Conservation (phyloP, 2,329 filamentous ascomycete genomes). For the Ceratocystiopsis brevicomis region DNA sequence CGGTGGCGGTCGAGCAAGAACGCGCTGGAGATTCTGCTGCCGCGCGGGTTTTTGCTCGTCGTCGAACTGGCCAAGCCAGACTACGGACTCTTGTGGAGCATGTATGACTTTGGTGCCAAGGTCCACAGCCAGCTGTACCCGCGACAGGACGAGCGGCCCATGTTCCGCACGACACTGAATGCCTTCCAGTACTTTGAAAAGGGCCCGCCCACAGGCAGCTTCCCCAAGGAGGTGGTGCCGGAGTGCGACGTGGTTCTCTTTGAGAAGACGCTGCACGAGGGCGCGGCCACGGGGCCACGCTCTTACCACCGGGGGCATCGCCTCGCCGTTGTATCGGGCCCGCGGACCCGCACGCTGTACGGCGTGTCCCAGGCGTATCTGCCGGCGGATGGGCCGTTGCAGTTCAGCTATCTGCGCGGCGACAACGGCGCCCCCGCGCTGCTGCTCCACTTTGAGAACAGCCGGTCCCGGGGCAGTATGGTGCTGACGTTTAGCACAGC, state of each 20-base stretch:
- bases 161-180: slow-evolving; percentile 50
- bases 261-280: slow-evolving; percentile 48
- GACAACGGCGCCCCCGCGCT: slow-evolving; percentile 53
- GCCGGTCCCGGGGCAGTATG: slow-evolving; percentile 48
- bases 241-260: slow-evolving; percentile 59
- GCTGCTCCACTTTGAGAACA: slow-evolving; percentile 51
- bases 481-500: slow-evolving; percentile 58
- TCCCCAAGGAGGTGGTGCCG: slow-evolving; percentile 55
- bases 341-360: slow-evolving; percentile 58
- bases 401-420: slow-evolving; percentile 58
- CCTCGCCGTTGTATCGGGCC: slow-evolving; percentile 57
- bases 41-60: slow-evolving; percentile 55
- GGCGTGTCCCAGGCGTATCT: slow-evolving; percentile 53
- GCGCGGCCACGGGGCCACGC: slow-evolving; percentile 52
- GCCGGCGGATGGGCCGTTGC: slow-evolving; percentile 41
- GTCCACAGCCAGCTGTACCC: slow-evolving; percentile 53
- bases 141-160: slow-evolving; percentile 47
- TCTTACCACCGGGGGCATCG: slow-evolving; percentile 64
- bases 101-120: slow-evolving; percentile 68
- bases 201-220: slow-evolving; percentile 46
- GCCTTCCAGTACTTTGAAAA: slow-evolving; percentile 70
- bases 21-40: slow-evolving; percentile 49
- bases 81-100: slow-evolving; percentile 60
- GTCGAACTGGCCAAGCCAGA: slow-evolving; percentile 58
- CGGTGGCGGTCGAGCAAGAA: slow-evolving; percentile 54